phyloP scores from a whole-genome alignment of 2,329 filamentous ascomycete genomes.

The Pseudocercospora fuligena region DNA sequence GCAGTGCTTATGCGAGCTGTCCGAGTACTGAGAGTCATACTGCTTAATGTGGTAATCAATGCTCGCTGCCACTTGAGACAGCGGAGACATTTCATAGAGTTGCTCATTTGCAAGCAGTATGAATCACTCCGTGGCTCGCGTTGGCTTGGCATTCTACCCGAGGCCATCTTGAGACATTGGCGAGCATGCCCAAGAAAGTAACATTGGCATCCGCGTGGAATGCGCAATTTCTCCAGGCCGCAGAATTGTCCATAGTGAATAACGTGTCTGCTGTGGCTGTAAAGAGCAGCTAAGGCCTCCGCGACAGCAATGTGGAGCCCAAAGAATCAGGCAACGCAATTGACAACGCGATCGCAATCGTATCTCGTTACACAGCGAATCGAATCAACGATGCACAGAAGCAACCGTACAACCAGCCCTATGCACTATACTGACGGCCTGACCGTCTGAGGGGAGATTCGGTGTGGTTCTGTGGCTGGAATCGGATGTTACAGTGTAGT shows the following conservation, averaged over 20 bases:
- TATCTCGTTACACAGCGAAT: conserved; percentile 9
- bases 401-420: neutral
- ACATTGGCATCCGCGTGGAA: conserved; percentile 11
- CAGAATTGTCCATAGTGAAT: conserved; percentile 14
- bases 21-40: neutral
- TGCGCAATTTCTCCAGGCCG: conserved; percentile 16
- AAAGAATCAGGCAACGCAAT: conserved; percentile 2
- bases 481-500: neutral
- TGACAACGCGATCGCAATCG: conserved; percentile 2
- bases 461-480: conserved; percentile 2
- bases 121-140: conserved; percentile 8
- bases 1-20: conserved; percentile 12
- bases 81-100: neutral
- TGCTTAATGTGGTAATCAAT: conserved; percentile 8
- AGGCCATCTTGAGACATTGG: conserved; percentile 14
- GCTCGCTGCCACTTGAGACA: neutral
- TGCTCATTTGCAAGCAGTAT: conserved; percentile 20
- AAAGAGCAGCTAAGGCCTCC: neutral
- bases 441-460: conserved; percentile 5
- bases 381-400: neutral
- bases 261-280: conserved; percentile 4
- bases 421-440: neutral
- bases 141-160: conserved; percentile 13
- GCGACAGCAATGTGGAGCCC: neutral
- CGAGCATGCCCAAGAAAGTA: neutral